Base-by-base conservation (phyloP, 106 monocot species). In the Dendrobium nobile region DNA sequence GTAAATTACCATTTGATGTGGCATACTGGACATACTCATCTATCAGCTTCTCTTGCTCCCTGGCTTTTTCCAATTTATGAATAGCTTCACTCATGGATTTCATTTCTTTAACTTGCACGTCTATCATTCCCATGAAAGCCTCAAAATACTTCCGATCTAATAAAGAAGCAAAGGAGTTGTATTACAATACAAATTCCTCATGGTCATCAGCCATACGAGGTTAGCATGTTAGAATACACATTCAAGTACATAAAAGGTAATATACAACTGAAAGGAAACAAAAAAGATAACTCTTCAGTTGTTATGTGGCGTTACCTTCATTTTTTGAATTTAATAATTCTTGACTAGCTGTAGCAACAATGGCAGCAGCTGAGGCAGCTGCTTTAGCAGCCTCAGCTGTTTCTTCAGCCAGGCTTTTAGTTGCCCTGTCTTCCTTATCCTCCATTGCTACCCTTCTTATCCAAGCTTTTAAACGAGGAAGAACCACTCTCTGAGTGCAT, bases 61-160 rank as follows among this genome's bases (percentile, higher is more conserved):
- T 87, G 75, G 47, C 82, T 68, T 43, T 78, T 85, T 88, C 91
- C 81, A 96, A 85, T 28, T 77, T 90, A 28, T 80, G 85, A 47
- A 98, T 85, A 82, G 91, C 80, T 75, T 87, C 89, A 22, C 88
- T 81, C 91, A 98, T 92, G 27, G 88, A 87, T 77, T 95, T 94
- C 88, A 98, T 89, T 82, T 92, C 98, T 82, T 98, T 89, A 73
- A 93, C 84, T 93, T 98, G 98, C 1, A 85, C 79, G 85, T 95
- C 92, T 64, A 98, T 77, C 72, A 89, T 81, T 72, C 82, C 81
- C 89, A 88, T 89, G 65, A 98, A 90, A 20, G 89, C 83, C 74
- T 92, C 92, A 81, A 91, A 91, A 84, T 80, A 87, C 75, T 87
- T 89, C 81, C 75, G 86, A 68, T 98, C 98, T 95, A 78, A 80